Evolutionary conservation across 73 alveolate genomes (phyloP), one percentile per base, ranked within the genome.

Genomic region (Tetrahymena malaccensis): DNA sequence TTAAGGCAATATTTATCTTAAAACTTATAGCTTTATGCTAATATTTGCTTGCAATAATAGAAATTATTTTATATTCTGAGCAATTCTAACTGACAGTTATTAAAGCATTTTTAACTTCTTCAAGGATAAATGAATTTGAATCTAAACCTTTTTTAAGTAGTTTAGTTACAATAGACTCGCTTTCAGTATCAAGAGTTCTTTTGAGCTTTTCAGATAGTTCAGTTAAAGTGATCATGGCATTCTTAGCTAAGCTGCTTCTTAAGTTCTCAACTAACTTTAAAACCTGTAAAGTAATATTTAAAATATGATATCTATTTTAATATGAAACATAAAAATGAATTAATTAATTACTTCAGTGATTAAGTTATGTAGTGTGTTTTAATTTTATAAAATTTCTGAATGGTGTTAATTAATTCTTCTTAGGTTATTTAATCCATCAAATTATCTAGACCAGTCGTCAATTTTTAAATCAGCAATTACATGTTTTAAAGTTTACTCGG

Each of bases 371-470:
- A 70, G 89, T 31, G 37, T 27, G 31, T 27, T 31, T 6, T 55
- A 50, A 35, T 89, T 89, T 44, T 84, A 85, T 22, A 95, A 58
- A 19, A 85, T 35, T 19, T 95, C 97, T 19, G 95, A n/a, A 44
- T 95, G 85, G 22, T 95, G 95, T 93, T 95, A 55, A 6, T 89
- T 94, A n/a, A 95, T 55, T 89, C 97, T 95, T 50, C 97, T 85
- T 33, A 95, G 40, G 43, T 85, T 95, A 43, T 95, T 95, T 21
- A 95, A 19, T 13, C 95, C 95, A 31, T 95, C 97, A 55, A 95
- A 95, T 34, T 95, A 95, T 55, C 97, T 95, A 22, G 95, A 85
- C 97, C 97, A 95, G 34, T 95, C 97, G 43, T 95, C 97, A 43
- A 85, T 55, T 43, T 93, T 95, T 89, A 95, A 95, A 33, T 95